Percentiles rank a stretch among this genome's conserved stretches.
Evolutionary conservation across 1,139 yeast genomes (phyloP).

Genomic region (Pneumocystis canis): DNA sequence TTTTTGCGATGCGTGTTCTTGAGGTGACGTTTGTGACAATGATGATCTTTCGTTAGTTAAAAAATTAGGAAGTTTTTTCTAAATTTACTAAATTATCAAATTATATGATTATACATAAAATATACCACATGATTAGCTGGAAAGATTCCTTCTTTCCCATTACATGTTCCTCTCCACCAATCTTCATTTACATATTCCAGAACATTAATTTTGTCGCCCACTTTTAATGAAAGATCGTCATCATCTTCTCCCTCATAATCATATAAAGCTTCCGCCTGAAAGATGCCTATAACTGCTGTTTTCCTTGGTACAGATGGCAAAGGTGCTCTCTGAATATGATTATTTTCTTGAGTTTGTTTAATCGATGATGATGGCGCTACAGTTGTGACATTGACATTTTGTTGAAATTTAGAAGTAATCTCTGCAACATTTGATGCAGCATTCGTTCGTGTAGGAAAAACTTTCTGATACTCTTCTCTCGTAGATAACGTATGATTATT

Average conservation of each 20-base stretch:
- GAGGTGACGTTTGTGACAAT: conserved; percentile 24
- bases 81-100: background rate
- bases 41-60: conserved; percentile 19
- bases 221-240: conserved; percentile 50
- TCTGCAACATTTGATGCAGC: background rate
- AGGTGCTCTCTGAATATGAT: background rate
- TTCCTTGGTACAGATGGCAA: background rate
- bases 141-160: conserved; percentile 59
- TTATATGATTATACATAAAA: conserved; percentile 2
- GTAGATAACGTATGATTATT: background rate
- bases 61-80: conserved; percentile 27
- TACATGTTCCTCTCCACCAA: conserved; percentile 75
- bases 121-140: conserved; percentile 65
- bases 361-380: background rate
- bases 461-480: background rate
- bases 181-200: conserved; percentile 63
- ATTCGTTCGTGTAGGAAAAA: background rate
- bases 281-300: conserved; percentile 21
- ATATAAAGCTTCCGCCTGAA: conserved; percentile 44
- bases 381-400: background rate
- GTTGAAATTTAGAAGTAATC: background rate
- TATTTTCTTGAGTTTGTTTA: background rate
- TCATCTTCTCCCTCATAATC: conserved; percentile 55
- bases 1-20: conserved; percentile 20
- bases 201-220: conserved; percentile 57